Evolutionary conservation across 179 eudicot genomes (phyloP), one percentile per base, ranked within the genome.

Genomic region (Silene vulgaris): DNA sequence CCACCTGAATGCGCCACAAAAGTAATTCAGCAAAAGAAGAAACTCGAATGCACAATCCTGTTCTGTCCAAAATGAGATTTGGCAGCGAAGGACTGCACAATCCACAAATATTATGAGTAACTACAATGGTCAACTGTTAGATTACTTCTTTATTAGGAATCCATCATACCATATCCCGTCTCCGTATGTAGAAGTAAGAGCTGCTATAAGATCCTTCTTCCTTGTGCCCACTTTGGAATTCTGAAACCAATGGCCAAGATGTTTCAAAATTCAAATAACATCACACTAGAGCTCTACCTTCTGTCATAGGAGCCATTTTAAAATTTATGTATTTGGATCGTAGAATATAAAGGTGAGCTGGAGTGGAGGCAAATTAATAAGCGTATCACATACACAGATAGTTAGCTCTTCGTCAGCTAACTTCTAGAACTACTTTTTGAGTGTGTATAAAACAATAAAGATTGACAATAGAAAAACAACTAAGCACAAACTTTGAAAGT

Each of bases 1-100:
- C 76, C 77, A 95, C 98, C 98, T 95, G 91, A 80, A 83, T 85
- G 73, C 98, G 93, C 98, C 98, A 95, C 64, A 90, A 17, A 75
- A 94, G 82, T 73, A 87, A 87, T 80, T 92, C 96, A 59, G 97
- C 88, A 76, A 70, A 68, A 72, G 85, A 76, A 74, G 97, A 90
- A 76, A 92, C 84, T 62, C 82, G 86, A 61, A 92, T 75, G 76
- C 91, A 92, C 5, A 75, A 69, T 60, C 90, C 91, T 13, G 90
- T 84, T 84, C 75, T 85, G 52, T 83, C 87, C 74, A 90, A 66
- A 61, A 90, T 83, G 76, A 86, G 37, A 43, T 76, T 80, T 50
- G 76, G 88, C 29, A 92, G 84, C 75, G 75, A 76, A 35, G 85
- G 80, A 74, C 97, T 94, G 90, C 90, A 89, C 3, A 67, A 64